Base-by-base conservation (phyloP, 208 protist genomes). In the Acanthamoeba royreba region DNA sequence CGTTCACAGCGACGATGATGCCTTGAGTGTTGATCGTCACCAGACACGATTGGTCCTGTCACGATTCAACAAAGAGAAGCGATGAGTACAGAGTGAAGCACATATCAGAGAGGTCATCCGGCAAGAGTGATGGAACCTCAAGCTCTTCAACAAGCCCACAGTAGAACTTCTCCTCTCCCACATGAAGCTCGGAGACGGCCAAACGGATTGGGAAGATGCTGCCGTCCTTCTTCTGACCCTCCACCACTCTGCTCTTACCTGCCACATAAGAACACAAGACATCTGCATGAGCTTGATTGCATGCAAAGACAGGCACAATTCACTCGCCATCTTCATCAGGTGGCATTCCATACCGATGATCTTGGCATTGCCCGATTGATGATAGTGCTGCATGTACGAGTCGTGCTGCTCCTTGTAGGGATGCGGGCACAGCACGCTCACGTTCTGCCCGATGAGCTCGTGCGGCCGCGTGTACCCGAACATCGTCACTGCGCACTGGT, bases 401-500 rank as follows among this genome's bases (percentile, higher is more conserved):
- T 93, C 52, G 61, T 93, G 88, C n/a, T 93, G 88, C 63, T 93
- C 88, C 42, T 81, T 79, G 61, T 93, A 93, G 42, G 88, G 88
- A 25, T 15, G 42, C 7, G 88, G 88, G 42, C 35, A 61, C 33
- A 93, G n/a, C 28, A 83, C 52, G 25, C 45, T 93, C 25, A 93
- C 63, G 45, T 93, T 83, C 28, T 93, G 61, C 11, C 88, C 88
- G 61, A 93, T 69, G 22, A 93, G 88, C 0, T 93, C 88, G 63
- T 17, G 52, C n/a, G 40, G 61, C 11, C 25, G 33, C 28, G 87
- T 81, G 42, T 93, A 93, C 63, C 88, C 88, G 40, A 93, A 93
- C 88, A 93, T 93, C n/a, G 17, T 8, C 40, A 79, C 55, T 3
- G 88, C 66, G 63, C 66, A 79, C 5, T 83, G 55, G 88, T 93